Conservation (phyloP, 257 asterid genomes). For the Perilla frutescens region DNA sequence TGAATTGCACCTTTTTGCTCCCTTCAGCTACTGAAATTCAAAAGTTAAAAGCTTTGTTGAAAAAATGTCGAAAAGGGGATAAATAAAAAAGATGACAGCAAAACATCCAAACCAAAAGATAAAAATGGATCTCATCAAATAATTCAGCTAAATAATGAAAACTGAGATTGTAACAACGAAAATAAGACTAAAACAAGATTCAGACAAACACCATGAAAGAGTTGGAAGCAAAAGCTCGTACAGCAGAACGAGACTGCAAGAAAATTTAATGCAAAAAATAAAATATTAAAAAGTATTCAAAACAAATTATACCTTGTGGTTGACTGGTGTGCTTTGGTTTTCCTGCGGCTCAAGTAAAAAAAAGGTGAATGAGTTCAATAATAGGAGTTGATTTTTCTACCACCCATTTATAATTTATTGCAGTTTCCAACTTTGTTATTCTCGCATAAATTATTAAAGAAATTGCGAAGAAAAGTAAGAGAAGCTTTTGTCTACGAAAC, state of each 20-base stretch:
- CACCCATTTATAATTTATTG: background rate
- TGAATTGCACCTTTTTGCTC: background rate
- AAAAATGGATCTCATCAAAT: too few species aligned
- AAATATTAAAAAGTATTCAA: too few species aligned
- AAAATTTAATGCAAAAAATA: too few species aligned
- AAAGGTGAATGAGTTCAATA: too few species aligned
- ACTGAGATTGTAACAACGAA: background rate
- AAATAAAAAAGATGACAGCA: too few species aligned
- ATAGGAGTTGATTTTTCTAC: background rate
- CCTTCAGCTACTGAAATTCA: background rate
- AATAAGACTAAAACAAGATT: background rate
- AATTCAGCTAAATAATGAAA: too few species aligned
- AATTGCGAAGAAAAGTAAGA: background rate
- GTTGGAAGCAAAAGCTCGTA: background rate
- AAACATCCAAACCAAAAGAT: background rate
- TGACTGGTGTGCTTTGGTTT: background rate
- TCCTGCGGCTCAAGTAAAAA: background rate
- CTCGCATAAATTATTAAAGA: background rate
- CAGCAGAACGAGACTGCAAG: background rate
- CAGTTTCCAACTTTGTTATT: too few species aligned
- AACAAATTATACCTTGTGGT: too few species aligned
- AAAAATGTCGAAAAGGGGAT: too few species aligned
- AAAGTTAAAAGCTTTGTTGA: too few species aligned
- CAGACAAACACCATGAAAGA: slow-evolving; percentile 10
- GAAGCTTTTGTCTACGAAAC: slow-evolving; percentile 5